phyloP scores from a whole-genome alignment of 73 alveolate genomes.

The Symbiodinium pilosum region DNA sequence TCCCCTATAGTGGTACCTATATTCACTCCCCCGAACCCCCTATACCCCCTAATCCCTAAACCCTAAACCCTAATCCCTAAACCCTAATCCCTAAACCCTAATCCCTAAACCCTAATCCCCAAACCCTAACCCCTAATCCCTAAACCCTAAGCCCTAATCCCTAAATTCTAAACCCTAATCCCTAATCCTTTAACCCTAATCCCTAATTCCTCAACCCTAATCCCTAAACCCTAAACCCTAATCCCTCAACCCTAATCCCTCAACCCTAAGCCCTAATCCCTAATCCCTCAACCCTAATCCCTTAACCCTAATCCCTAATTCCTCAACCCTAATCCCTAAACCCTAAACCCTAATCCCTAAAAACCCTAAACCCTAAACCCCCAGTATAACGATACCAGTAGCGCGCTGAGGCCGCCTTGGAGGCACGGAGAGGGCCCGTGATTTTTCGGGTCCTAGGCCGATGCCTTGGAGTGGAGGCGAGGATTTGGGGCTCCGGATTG shows the following conservation, averaged over 20 bases:
- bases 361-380: background rate
- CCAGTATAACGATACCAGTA: background rate
- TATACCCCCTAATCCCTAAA: no score
- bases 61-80: no score
- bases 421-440: constrained; percentile 65
- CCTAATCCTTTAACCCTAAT: background rate
- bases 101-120: no score
- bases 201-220: no score
- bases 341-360: background rate
- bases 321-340: background rate
- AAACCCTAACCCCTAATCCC: no score
- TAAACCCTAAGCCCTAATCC: no score
- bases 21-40: no score
- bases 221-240: background rate
- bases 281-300: background rate
- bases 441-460: constrained; percentile 81
- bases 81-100: no score
- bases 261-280: background rate
- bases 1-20: no score
- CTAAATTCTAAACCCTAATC: background rate
- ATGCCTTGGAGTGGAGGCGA: constrained; percentile 1
- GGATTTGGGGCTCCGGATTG: background rate
- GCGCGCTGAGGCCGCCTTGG: background rate
- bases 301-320: background rate
- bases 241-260: background rate